Evolutionary conservation across 2,329 filamentous ascomycete genomes (phyloP), one percentile per base, ranked within the genome.

Genomic region (Dichotomopilus funicola): DNA sequence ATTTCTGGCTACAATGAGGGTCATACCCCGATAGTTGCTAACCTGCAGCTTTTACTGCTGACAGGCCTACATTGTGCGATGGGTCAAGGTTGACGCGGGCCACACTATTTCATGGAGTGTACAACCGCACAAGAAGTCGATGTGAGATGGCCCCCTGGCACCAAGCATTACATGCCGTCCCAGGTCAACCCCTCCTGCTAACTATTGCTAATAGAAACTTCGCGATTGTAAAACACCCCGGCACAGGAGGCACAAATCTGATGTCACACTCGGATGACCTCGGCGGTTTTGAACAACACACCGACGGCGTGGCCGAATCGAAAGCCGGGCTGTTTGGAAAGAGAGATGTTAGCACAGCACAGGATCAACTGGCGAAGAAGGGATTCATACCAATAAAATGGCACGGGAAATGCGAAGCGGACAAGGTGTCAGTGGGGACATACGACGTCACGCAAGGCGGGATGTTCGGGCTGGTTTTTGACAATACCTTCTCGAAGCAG

Each of bases 401-500:
- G 94, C 79, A 88, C 62, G 94, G 94, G 42, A 96, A 92, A 77
- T 97, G 91, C 71, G 92, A 97, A 72, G 91, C 94, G 40, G 92
- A 97, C 74, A 92, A 94, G 74, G 91, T 96, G 50, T 88, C 89
- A 19, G 90, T 92, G 71, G 94, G 92, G 36, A 94, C 86, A 19
- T 89, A 90, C 68, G 88, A 96, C 67, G 89, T 97, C 31, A 75
- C 76, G 37, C 84, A 94, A 61, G 89, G 86, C 31, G 94, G 94
- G 67, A 96, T 96, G 83, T 99, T 95, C 69, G 94, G 91, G 55
- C 77, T 99, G 59, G 90, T 97, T 36, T 96, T 99, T 67, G 94
- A 99, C 80, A 99, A 99, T 68, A 99, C 94, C 34, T 99, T 99
- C 70, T 96, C 91, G 58, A 97, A 96, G 74, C 89, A 87, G 70